phyloP scores from a whole-genome alignment of 345 rosid genomes.

The Mercurialis annua region DNA sequence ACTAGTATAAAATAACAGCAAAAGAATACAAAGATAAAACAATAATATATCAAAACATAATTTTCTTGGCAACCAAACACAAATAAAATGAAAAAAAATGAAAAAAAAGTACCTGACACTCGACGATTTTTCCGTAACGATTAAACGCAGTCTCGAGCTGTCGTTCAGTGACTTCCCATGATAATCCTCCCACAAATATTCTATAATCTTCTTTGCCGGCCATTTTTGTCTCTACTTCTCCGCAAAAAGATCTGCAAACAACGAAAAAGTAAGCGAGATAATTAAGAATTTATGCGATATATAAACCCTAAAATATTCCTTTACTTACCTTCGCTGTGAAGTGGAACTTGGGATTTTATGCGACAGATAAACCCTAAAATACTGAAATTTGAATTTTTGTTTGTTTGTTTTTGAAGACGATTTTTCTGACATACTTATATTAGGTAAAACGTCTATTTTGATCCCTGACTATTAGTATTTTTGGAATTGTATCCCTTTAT shows the following conservation, averaged over 20 bases:
- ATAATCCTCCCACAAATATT: constrained; percentile 87
- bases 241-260: neutral
- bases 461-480: too few species aligned
- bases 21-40: neutral
- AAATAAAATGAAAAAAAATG: neutral
- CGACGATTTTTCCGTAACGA: constrained; percentile 82
- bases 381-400: too few species aligned
- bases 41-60: neutral
- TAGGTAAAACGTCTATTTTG: too few species aligned
- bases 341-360: neutral
- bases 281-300: too few species aligned
- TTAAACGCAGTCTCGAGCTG: constrained; percentile 77
- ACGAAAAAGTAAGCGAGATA: neutral
- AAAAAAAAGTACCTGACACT: constrained; percentile 62
- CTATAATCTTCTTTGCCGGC: constrained; percentile 75
- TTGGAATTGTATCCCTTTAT: too few species aligned
- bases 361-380: neutral
- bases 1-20: neutral
- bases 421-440: too few species aligned
- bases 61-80: constrained; percentile 19
- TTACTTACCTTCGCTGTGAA: neutral
- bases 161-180: constrained; percentile 77
- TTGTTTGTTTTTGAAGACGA: too few species aligned
- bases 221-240: constrained; percentile 36
- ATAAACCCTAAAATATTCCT: neutral